Evolutionary conservation across 805 yeast species (phyloP).

Genomic region (Wilhelminamyces savonicus): DNA sequence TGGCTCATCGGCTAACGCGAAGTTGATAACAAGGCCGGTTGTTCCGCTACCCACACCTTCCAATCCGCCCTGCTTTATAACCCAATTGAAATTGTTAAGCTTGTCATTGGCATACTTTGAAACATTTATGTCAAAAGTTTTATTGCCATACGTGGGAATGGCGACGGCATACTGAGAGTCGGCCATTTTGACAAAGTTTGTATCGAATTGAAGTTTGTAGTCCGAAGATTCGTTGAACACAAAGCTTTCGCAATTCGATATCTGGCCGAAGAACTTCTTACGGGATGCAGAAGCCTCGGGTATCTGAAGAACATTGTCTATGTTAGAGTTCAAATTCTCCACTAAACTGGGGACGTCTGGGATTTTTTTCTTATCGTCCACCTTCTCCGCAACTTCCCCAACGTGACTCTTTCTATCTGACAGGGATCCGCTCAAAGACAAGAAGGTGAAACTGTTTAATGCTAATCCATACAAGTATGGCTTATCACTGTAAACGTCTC

Average conservation of each 20-base stretch:
- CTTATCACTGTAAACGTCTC: conserved; percentile 52
- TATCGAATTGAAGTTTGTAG: conserved; percentile 49
- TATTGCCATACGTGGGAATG: conserved; percentile 41
- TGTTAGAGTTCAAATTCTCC: conserved; percentile 20
- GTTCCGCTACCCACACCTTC: conserved; percentile 26
- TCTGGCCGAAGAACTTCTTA: conserved; percentile 37
- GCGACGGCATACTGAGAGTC: conserved; percentile 45
- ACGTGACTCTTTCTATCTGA: conserved; percentile 5
- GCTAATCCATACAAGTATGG: conserved; percentile 63
- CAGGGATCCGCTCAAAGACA: conserved; percentile 20
- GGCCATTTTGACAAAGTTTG: conserved; percentile 46
- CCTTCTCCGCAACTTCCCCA: conserved; percentile 5
- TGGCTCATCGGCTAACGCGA: conserved; percentile 29
- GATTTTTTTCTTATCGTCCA: conserved; percentile 2
- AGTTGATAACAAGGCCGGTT: conserved; percentile 31
- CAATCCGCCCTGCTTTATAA: conserved; percentile 30
- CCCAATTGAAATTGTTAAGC: conserved; percentile 42
- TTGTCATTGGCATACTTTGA: conserved; percentile 36
- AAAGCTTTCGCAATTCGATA: conserved; percentile 32
- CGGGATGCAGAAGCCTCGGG: conserved; percentile 33
- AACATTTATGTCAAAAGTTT: conserved; percentile 41
- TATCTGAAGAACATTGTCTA: conserved; percentile 16
- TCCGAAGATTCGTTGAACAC: conserved; percentile 28
- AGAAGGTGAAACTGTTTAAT: conserved; percentile 47
- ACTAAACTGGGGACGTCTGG: conserved; percentile 1